Conservation (phyloP, 73 alveolate genomes). For the Urostyla sp. region DNA sequence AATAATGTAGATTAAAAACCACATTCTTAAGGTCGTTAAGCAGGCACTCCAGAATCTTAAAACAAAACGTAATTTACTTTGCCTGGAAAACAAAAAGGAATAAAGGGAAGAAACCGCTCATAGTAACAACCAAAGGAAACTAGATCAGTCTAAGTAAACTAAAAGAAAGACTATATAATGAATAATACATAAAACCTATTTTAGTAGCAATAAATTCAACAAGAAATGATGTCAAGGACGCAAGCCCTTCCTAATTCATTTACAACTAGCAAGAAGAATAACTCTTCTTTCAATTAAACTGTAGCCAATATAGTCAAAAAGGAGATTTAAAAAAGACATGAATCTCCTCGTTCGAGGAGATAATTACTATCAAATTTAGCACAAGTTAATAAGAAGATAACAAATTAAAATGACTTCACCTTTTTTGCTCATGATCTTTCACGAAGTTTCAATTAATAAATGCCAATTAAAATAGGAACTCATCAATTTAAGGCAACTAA, state of each 20-base stretch:
- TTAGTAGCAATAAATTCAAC: background rate
- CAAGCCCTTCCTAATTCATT: background rate
- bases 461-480: slow-evolving; percentile 27
- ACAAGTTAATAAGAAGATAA: slow-evolving; percentile 1
- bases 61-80: too few relatives aligned
- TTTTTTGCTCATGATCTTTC: slow-evolving; percentile 32
- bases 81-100: too few relatives aligned
- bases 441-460: background rate
- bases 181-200: slow-evolving; percentile 3
- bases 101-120: too few relatives aligned
- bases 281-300: slow-evolving; percentile 8
- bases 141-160: too few relatives aligned
- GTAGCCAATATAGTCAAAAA: slow-evolving; percentile 46
- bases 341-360: slow-evolving; percentile 37
- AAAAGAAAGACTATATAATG: too few relatives aligned
- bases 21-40: too few relatives aligned
- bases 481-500: slow-evolving; percentile 44
- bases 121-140: too few relatives aligned
- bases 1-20: too few relatives aligned
- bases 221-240: slow-evolving; percentile 13
- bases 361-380: slow-evolving; percentile 19
- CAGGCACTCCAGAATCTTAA: too few relatives aligned
- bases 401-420: slow-evolving; percentile 3
- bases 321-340: slow-evolving; percentile 29
- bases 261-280: slow-evolving; percentile 23